Percentiles rank a stretch among this genome's conserved stretches.
These are phyloP conservation scores for Globisporangium carolinianum DNA, from an alignment of 352 stramenopile species.

Conservation along the genomic window DNA sequence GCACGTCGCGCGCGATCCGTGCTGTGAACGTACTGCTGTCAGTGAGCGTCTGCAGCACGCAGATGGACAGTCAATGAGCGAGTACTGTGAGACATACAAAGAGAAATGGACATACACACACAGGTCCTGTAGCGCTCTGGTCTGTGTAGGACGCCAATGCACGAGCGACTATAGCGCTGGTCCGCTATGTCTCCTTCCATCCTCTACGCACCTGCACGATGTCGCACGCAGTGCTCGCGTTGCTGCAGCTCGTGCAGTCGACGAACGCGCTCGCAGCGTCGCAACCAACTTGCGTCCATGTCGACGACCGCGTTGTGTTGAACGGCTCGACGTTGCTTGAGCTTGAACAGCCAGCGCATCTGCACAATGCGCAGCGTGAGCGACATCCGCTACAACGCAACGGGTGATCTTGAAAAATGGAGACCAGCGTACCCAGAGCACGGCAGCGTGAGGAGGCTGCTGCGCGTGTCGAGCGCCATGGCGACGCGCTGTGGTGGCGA, in stretches of 20 bases:
- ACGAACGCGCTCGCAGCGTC: slow-evolving; percentile 31
- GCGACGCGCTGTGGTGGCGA: slow-evolving; percentile 69
- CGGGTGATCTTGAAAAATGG: no score
- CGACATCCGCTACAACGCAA: no score
- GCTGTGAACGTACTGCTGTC: slow-evolving; percentile 75
- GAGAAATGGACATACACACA: no score
- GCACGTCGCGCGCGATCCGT: slow-evolving; percentile 60
- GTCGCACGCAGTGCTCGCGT: slow-evolving; percentile 29
- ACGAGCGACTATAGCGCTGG: no score
- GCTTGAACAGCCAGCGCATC: slow-evolving; percentile 23
- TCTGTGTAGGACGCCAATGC: no score
- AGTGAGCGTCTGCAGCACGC: slow-evolving; percentile 46
- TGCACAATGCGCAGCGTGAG: background rate
- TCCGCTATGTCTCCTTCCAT: no score
- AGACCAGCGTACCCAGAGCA: slow-evolving; percentile 39
- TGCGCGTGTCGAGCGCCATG: slow-evolving; percentile 72
- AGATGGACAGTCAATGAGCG: background rate
- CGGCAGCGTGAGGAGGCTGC: slow-evolving; percentile 63
- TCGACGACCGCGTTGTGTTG: slow-evolving; percentile 47
- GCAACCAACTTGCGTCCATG: slow-evolving; percentile 59
- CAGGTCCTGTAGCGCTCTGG: no score
- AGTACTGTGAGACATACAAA: no score
- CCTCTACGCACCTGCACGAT: slow-evolving; percentile 35
- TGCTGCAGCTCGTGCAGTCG: slow-evolving; percentile 37
- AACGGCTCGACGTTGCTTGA: slow-evolving; percentile 70